phyloP scores from a whole-genome alignment of 768 basidiomycete genomes.

The Russula brevipes region DNA sequence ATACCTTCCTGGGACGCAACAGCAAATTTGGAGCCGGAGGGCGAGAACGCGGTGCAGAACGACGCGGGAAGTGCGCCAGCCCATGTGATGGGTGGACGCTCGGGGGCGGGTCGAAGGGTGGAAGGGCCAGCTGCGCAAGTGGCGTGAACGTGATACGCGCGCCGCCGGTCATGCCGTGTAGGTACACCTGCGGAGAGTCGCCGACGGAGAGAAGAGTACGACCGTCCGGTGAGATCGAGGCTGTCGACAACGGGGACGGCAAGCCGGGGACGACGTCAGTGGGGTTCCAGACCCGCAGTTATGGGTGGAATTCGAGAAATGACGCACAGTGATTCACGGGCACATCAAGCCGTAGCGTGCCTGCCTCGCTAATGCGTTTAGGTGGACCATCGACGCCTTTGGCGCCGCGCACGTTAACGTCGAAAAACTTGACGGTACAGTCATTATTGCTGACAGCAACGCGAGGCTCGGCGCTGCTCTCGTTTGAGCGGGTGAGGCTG shows the following conservation, averaged over 20 bases:
- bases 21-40: conserved; percentile 72
- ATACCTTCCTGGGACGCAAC: conserved; percentile 80
- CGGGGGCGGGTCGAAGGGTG: conserved; percentile 40
- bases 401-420: conserved; percentile 51
- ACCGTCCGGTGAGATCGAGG: conserved; percentile 86
- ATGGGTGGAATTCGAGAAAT: not conserved
- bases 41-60: conserved; percentile 75
- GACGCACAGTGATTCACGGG: conserved; percentile 77
- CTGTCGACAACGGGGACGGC: conserved; percentile 37
- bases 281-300: not conserved
- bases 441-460: conserved; percentile 87
- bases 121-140: conserved; percentile 64
- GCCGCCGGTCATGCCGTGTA: conserved; percentile 72
- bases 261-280: conserved; percentile 5
- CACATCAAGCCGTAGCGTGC: conserved; percentile 54
- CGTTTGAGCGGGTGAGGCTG: conserved; percentile 51
- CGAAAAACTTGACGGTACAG: conserved; percentile 72
- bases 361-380: conserved; percentile 44
- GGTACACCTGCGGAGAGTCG: conserved; percentile 80
- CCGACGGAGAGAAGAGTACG: conserved; percentile 84
- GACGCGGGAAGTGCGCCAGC: conserved; percentile 52
- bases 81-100: conserved; percentile 20
- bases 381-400: conserved; percentile 33
- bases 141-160: conserved; percentile 54
- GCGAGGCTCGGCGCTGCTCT: conserved; percentile 68